Evolutionary conservation across 257 asterid genomes (phyloP), one percentile per base, ranked within the genome.

Genomic region (Pogostemon cablin): DNA sequence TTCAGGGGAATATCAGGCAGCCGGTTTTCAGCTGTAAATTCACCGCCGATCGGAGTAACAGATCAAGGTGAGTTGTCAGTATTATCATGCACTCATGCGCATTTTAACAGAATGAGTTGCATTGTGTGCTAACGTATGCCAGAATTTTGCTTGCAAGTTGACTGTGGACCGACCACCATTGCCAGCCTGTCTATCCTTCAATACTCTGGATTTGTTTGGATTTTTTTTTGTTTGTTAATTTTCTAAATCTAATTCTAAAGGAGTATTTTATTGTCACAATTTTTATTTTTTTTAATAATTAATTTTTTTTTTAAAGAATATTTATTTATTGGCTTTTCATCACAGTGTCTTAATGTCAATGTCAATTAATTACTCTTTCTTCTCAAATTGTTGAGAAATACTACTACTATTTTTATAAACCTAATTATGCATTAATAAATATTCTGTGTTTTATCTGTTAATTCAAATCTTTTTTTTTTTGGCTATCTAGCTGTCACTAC

Each of bases 11-110:
- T 63, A 89, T 89, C 2, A 37, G 89, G 69, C 98, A 89, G 77
- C 98, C 98, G 82, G 92, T 92, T 85, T 92, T 92, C 69, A 92
- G 98, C 82, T 89, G 98, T 79, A 91, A 91, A 75, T 91, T 91
- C 73, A 86, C 75, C 72, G 96, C 96, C 38, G 98, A 89, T 69
- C 85, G 93, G 69, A 85, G 72, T 78, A 82, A 85, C 64, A 64
- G 98, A 78, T 83, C 96, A 55, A 79, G 98, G 98, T 92, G 75
- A 89, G 97, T 78, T 12, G 9, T 40, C 69, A 2, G 5, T 8
- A 10, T 9, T 42, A 41, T 12, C 54, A 11, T 65, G 60, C 62
- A 48, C 3, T 17, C 38, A 69, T 9, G 76, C 76, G 76, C 76
- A 73, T 71, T 83, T 49, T 55, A 50, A 44, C 69, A 11, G 12